Evolutionary conservation across 495 filamentous ascomycete species (phyloP).

Genomic region (Neurospora sp.): DNA sequence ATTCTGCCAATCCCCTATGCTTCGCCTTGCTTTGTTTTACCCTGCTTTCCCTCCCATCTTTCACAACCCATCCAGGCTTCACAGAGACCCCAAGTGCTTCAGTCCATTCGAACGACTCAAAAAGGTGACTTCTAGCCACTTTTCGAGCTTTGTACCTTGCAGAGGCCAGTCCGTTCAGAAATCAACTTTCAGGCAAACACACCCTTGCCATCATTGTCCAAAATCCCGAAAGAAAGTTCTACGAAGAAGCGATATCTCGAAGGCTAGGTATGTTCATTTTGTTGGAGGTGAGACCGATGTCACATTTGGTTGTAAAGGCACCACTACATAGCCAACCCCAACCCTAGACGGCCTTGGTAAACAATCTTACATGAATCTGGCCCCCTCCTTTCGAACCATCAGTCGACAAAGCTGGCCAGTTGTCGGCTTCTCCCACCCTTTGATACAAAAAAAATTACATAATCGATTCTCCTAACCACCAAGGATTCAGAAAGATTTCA

Average conservation of each 20-base stretch:
- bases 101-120: too few relatives aligned
- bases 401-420: neutral
- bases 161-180: neutral
- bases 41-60: too few relatives aligned
- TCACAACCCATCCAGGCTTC: too few relatives aligned
- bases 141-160: neutral
- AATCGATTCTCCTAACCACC: too few relatives aligned
- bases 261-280: too few relatives aligned
- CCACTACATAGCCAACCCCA: neutral
- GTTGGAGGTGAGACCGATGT: neutral
- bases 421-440: neutral
- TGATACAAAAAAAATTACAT: neutral
- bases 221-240: neutral
- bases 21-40: too few relatives aligned
- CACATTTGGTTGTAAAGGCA: neutral
- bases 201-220: neutral
- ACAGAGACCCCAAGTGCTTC: too few relatives aligned
- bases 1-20: too few relatives aligned
- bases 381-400: neutral
- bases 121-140: too few relatives aligned
- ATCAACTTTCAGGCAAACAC: neutral
- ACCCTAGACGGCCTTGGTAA: neutral
- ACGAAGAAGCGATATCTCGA: too few relatives aligned
- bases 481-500: too few relatives aligned
- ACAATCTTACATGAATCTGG: neutral